These are phyloP conservation scores for Phytophthora rubi DNA, from an alignment of 352 stramenopile species.

Conservation along the genomic window DNA sequence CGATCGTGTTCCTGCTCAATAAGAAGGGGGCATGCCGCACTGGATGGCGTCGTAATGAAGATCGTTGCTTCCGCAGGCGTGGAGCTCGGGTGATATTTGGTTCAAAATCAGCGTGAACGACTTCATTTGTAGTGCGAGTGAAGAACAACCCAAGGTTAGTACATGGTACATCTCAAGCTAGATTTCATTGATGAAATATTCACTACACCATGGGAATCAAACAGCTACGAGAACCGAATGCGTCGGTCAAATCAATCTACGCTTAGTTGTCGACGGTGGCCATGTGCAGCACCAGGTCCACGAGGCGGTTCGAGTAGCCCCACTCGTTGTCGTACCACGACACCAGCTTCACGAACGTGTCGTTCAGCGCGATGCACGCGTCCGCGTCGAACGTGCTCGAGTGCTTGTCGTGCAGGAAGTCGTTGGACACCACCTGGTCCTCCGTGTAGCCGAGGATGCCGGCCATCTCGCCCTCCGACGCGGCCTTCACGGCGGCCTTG, in stretches of 20 bases:
- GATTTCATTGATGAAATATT: too few relatives aligned
- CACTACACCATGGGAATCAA: too few relatives aligned
- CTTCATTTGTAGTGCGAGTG: too few relatives aligned
- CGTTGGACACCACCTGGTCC: too few relatives aligned
- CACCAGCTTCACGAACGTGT: slow-evolving; percentile 99
- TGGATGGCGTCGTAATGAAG: too few relatives aligned
- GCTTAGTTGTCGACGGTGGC: not conserved
- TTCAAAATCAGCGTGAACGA: too few relatives aligned
- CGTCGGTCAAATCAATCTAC: not conserved
- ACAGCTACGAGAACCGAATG: too few relatives aligned
- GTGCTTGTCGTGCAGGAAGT: slow-evolving; percentile 35
- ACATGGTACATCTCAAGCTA: too few relatives aligned
- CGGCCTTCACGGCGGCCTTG: slow-evolving; percentile 95
- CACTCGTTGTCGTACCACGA: slow-evolving; percentile 99
- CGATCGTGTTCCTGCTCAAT: too few relatives aligned
- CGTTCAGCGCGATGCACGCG: slow-evolving; percentile 83
- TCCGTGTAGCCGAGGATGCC: slow-evolving; percentile 70
- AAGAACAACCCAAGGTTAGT: too few relatives aligned
- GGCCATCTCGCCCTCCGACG: slow-evolving; percentile 93
- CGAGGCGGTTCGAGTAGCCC: slow-evolving; percentile 97
- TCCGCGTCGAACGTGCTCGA: slow-evolving; percentile 41
- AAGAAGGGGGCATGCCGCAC: not conserved
- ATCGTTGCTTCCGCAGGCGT: too few relatives aligned
- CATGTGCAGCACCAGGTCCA: slow-evolving; percentile 98
- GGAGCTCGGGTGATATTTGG: too few relatives aligned